Conservation (phyloP, 306 rosid species). For the Mimosa pudica region DNA sequence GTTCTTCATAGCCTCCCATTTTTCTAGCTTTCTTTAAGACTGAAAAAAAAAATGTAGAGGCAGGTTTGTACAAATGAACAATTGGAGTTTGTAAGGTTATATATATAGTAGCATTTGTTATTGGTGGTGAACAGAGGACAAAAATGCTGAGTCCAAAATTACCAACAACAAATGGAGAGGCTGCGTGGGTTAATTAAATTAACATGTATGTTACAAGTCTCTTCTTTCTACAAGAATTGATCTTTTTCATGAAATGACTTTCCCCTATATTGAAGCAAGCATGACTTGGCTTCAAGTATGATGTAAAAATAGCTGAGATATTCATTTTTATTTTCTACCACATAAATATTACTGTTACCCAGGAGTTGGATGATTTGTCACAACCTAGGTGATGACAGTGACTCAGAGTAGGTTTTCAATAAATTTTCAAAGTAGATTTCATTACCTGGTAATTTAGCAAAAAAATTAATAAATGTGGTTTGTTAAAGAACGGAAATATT, state of each 20-base stretch:
- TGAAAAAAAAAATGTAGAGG: slow-evolving; percentile 22
- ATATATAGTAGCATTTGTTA: slow-evolving; percentile 26
- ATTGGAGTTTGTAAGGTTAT: slow-evolving; percentile 18
- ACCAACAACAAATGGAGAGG: slow-evolving; percentile 30
- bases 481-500: not conserved
- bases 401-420: slow-evolving; percentile 7
- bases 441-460: not conserved
- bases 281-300: slow-evolving; percentile 30
- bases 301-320: not conserved
- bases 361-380: slow-evolving; percentile 7
- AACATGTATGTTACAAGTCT: slow-evolving; percentile 22
- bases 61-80: slow-evolving; percentile 18
- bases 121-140: slow-evolving; percentile 5
- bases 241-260: slow-evolving; percentile 45
- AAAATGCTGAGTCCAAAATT: slow-evolving; percentile 6
- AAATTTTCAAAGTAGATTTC: not conserved
- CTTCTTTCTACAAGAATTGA: slow-evolving; percentile 46
- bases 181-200: slow-evolving; percentile 7
- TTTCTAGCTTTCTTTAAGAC: slow-evolving; percentile 24
- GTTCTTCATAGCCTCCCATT: slow-evolving; percentile 59
- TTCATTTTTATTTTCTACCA: not conserved
- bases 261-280: slow-evolving; percentile 57
- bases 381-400: slow-evolving; percentile 32
- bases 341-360: not conserved
- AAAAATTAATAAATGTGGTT: not conserved